These are phyloP conservation scores for Scheffersomyces parashehatae DNA, from an alignment of 1,139 yeast species.

Conservation along the genomic window DNA sequence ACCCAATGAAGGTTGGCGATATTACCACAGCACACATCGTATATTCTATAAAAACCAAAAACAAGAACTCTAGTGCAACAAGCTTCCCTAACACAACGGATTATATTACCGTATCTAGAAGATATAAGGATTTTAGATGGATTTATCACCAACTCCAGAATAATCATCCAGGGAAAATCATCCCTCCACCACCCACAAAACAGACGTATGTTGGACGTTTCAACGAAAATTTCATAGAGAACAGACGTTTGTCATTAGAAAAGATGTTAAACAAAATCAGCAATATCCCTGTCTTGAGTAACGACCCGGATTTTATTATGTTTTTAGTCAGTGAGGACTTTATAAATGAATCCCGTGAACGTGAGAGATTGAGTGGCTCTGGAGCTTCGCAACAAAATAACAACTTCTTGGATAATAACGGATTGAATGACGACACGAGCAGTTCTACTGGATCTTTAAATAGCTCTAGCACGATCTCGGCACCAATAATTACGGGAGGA, in stretches of 20 bases:
- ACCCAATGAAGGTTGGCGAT: slow-evolving; percentile 91
- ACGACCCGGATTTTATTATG: slow-evolving; percentile 74
- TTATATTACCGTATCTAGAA: slow-evolving; percentile 60
- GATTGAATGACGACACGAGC: slow-evolving; percentile 22
- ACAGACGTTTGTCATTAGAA: slow-evolving; percentile 82
- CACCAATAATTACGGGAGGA: slow-evolving; percentile 22
- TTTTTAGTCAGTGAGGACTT: slow-evolving; percentile 79
- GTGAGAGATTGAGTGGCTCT: slow-evolving; percentile 59
- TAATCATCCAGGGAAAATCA: slow-evolving; percentile 85
- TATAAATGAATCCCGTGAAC: slow-evolving; percentile 58
- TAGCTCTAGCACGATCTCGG: slow-evolving; percentile 24
- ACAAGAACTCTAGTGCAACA: slow-evolving; percentile 31
- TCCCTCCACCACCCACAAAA: slow-evolving; percentile 97
- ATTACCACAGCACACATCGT: slow-evolving; percentile 86
- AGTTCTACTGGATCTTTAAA: slow-evolving; percentile 16
- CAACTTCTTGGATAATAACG: slow-evolving; percentile 39
- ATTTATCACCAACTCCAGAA: slow-evolving; percentile 82
- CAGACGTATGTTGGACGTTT: slow-evolving; percentile 84
- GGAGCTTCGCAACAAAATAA: slow-evolving; percentile 49
- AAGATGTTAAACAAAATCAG: slow-evolving; percentile 78
- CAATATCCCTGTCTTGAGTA: slow-evolving; percentile 53
- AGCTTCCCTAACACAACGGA: slow-evolving; percentile 27
- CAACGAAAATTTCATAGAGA: slow-evolving; percentile 85
- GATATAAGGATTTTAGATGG: slow-evolving; percentile 86
- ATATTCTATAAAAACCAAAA: slow-evolving; percentile 68